phyloP scores from a whole-genome alignment of 306 rosid species.

The Cotoneaster glaucophyllus region DNA sequence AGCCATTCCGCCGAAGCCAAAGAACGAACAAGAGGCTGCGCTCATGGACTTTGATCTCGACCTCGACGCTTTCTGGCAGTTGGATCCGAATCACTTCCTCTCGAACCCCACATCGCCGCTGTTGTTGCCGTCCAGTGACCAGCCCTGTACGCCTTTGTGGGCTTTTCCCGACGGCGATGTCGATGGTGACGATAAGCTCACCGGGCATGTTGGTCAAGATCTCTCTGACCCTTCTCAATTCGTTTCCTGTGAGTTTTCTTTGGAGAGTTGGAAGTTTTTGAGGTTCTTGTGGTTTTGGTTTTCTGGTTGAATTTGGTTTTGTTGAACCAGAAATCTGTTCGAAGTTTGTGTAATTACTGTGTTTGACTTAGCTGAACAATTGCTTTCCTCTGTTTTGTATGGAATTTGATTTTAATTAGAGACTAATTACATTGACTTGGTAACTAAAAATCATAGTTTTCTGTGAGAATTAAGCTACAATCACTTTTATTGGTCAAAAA shows the following conservation, averaged over 20 bases:
- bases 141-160: conserved; percentile 67
- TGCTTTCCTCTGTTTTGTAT: background rate
- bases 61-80: conserved; percentile 59
- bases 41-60: conserved; percentile 82
- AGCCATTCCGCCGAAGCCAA: conserved; percentile 31
- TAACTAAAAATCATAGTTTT: background rate
- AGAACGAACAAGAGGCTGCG: conserved; percentile 6
- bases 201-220: conserved; percentile 25
- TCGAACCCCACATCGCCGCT: conserved; percentile 60
- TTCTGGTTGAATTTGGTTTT: background rate
- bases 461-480: background rate
- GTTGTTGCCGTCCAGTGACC: conserved; percentile 43
- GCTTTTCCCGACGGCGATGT: conserved; percentile 42
- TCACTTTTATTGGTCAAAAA: background rate
- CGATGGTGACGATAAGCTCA: background rate
- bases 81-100: conserved; percentile 53
- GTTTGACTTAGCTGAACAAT: background rate
- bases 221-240: conserved; percentile 33
- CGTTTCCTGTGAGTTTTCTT: conserved; percentile 47
- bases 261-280: background rate
- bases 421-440: background rate
- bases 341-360: background rate
- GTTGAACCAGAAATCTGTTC: background rate
- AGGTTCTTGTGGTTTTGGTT: background rate
- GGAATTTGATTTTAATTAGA: background rate